Evolutionary conservation across 2,329 filamentous ascomycete genomes (phyloP), one percentile per base, ranked within the genome.

Genomic region (Calonectria naviculata): DNA sequence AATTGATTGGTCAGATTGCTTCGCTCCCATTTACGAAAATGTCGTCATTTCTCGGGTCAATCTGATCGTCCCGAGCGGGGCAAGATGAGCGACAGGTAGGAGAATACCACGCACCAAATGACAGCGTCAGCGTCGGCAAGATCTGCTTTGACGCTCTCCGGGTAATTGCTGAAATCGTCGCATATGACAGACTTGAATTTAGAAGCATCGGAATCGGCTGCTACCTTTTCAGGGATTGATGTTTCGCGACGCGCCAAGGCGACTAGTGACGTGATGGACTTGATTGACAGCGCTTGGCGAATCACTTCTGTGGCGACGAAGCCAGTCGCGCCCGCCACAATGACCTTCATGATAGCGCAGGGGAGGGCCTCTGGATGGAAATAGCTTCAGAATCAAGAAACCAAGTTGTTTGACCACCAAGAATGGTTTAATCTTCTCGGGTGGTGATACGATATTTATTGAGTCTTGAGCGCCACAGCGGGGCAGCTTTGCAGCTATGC

Each of bases 251-350:
- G 85, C 5, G 81, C 82, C 13, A 88, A 73, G 2, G 83, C 85
- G 13, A 88, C 74, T 26, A 88, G 74, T 10, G 83, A 81, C 0
- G 82, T 84, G 65, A 88, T 79, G 7, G 78, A 71, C 0, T 81
- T 79, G 34, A 77, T 76, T 5, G 71, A 75, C 7, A 87, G 76
- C 26, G 83, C 83, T 64, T 87, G 85, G 15, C 84, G 84, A 54
- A 88, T 73, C 29, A 88, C 70, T 65, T 87, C 86, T 41, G 74
- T 80, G 42, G 79, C 86, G 2, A 87, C 79, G 46, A 82, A 84
- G 65, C 85, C 85, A 0, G 82, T 85, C 5, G 84, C 82, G 2
- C 85, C 85, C 13, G 81, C 78, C 19, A 87, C 75, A 28, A 87
- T 81, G 46, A 87, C 76, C 71, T 86, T 87, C 85, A 87, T 87